A percentile compares a stretch with the other conserved stretches of the same genome.
phyloP scores from a whole-genome alignment of 352 stramenopile species.

The Phytophthora citricola region DNA sequence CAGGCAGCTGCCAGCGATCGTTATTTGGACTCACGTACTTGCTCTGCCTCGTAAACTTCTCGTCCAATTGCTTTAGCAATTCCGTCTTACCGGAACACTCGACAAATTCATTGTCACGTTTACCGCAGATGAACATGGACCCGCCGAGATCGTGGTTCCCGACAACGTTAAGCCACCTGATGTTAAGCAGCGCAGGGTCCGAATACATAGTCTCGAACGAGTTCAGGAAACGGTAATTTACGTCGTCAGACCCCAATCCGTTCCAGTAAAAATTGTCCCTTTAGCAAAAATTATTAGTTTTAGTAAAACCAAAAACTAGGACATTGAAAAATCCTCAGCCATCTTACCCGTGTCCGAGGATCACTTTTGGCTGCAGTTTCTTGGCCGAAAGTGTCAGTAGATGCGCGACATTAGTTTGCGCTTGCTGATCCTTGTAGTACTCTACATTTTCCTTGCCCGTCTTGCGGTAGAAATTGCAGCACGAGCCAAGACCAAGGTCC shows the following conservation, averaged over 20 bases:
- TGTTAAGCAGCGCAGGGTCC: conserved; percentile 47
- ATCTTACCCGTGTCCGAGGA: conserved; percentile 64
- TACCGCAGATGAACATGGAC: conserved; percentile 80
- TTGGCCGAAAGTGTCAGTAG: conserved; percentile 67
- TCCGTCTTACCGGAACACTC: conserved; percentile 65
- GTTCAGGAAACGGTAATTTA: conserved; percentile 68
- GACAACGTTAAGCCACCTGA: conserved; percentile 77
- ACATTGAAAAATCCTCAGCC: not conserved
- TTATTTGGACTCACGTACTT: conserved; percentile 71
- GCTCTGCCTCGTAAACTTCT: conserved; percentile 68
- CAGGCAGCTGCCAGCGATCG: conserved; percentile 71
- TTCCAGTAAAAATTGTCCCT: conserved; percentile 83
- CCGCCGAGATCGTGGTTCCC: conserved; percentile 80
- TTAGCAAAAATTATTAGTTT: conserved; percentile 1
- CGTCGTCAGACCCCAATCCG: conserved; percentile 67
- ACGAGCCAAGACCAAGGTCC: conserved; percentile 67
- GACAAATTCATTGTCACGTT: conserved; percentile 67
- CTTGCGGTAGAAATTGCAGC: conserved; percentile 75
- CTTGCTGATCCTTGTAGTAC: conserved; percentile 81
- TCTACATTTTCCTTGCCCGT: conserved; percentile 57
- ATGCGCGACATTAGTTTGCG: conserved; percentile 68
- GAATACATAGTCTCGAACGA: conserved; percentile 76
- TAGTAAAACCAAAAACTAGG: not conserved
- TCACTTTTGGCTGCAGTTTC: conserved; percentile 64
- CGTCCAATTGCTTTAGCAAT: conserved; percentile 68